Base-by-base conservation (phyloP, 2,329 filamentous ascomycete genomes). In the Phialocephala subalpina region DNA sequence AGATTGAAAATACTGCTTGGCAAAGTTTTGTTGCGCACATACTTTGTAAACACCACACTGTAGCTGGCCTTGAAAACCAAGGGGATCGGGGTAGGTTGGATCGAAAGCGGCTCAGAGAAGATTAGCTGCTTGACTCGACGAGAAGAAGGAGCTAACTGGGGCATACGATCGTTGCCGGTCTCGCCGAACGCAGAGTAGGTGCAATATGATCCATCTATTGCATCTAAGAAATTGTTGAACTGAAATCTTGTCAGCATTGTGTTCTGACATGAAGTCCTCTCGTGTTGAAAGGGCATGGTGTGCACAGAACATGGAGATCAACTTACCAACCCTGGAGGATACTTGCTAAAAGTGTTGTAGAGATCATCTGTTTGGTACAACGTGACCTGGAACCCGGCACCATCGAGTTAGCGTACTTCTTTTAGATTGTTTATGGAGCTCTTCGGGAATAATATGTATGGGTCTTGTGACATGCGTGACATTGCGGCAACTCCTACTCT, bases 191-290 rank as follows among this genome's bases (percentile, higher is more conserved):
- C 66, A 3, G 63, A 65, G 52, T 65, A 68, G 3, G 59, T 63
- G 22, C 63, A 68, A 22, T 68, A 68, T n/a, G 66, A 68, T 60
- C 80, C 81, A 69, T 82, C 81, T 22, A 82, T 73, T 60, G 80
- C 80, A 66, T 82, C 81, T 11, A 82, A 73, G 72, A 83, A 82
- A 36, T 78, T 82, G 70, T 83, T 82, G 70, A 83, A 78, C 36
- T 65, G 22, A 11, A 20, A 8, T 5, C 12, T 20, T 14, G 29
- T 58, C n/a, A 65, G 63, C 25, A 56, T 6, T 45, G 35, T 3
- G 2, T 9, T 14, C 14, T 33, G 6, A n/a, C 38, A 25, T 25
- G 14, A 33, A 33, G 29, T 9, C 29, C 9, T 33, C 29, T 5
- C 9, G 29, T 33, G 29, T 33, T 4, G 4, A 33, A 33, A 33